Evolutionary conservation across 2,329 filamentous ascomycete species (phyloP), one percentile per base, ranked within the genome.

Genomic region (Coniochaeta ligniaria): DNA sequence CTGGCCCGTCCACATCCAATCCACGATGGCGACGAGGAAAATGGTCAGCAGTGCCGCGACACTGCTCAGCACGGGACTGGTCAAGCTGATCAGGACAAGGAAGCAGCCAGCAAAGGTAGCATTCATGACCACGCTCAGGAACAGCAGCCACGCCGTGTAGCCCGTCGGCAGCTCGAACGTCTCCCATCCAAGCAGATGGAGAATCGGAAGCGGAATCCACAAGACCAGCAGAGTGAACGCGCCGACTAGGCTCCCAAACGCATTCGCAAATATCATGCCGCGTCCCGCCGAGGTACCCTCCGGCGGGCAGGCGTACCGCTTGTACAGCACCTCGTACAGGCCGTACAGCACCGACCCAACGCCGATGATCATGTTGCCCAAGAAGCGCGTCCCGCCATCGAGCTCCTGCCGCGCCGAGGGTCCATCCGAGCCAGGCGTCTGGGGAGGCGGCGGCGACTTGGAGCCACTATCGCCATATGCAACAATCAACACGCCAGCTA

Each of bases 271-370:
- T 62, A 98, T 87, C 81, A 96, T 95, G 67, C 92, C 93, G n/a
- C 93, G 86, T n/a, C 84, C 86, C 0, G 95, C 85, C 50, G 85
- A 88, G 59, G 88, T 90, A 57, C 92, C 93, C 66, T 97, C 93
- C 0, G 95, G 95, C 12, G 95, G 95, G 71, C 95, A 99, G 16
- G 94, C 94, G 62, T 88, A 87, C 62, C 88, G 87, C 80, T 99
- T 99, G 78, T 99, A 99, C 43, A 99, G 75, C 6, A 99, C 95
- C 74, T 99, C 95, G 75, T 99, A 99, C 56, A 99, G 87, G 0
- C 95, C 95, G 73, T 99, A 99, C 20, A 99, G 82, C 7, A 99
- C 87, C 65, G 90, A 95, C 11, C 95, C 95, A 26, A 91, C 75
- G 38, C 94, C 94, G 68, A 99, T 99, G 68, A 99, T 84, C 43